These are phyloP conservation scores for Xylariaceae sp. DNA, from an alignment of 2,329 filamentous ascomycete species.

Conservation along the genomic window DNA sequence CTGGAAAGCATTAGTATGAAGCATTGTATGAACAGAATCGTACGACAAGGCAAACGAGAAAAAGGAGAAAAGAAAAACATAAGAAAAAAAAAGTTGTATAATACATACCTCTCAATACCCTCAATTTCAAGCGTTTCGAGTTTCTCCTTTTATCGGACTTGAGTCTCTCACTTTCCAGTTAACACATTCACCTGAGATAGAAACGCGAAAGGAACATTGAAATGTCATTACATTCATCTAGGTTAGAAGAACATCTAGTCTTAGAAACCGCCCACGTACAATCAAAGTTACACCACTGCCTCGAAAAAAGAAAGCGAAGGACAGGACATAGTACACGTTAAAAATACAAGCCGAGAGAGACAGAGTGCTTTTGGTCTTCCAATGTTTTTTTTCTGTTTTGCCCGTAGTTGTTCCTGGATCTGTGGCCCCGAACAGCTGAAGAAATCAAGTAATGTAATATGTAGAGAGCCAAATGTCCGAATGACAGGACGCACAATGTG, in stretches of 20 bases:
- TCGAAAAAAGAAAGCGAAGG: not conserved
- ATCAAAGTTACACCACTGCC: slow-evolving; percentile 4
- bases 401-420: not conserved
- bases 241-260: slow-evolving; percentile 9
- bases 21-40: too few relatives aligned
- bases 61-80: too few relatives aligned
- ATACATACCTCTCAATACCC: not conserved
- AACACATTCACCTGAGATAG: not conserved
- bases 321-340: slow-evolving; percentile 9
- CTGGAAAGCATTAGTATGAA: too few relatives aligned
- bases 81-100: too few relatives aligned
- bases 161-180: not conserved
- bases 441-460: not conserved
- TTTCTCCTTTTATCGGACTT: not conserved
- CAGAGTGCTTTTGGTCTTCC: not conserved
- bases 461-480: not conserved
- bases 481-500: not conserved
- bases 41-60: too few relatives aligned
- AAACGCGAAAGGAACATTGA: not conserved
- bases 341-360: slow-evolving; percentile 9
- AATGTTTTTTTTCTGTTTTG: not conserved
- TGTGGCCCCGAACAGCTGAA: not conserved
- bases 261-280: slow-evolving; percentile 7
- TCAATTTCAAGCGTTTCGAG: not conserved
- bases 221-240: slow-evolving; percentile 17